A percentile compares a stretch with the other conserved stretches of the same genome.
Conservation (phyloP, 164 flowering plant genomes). For the Piper betle region DNA sequence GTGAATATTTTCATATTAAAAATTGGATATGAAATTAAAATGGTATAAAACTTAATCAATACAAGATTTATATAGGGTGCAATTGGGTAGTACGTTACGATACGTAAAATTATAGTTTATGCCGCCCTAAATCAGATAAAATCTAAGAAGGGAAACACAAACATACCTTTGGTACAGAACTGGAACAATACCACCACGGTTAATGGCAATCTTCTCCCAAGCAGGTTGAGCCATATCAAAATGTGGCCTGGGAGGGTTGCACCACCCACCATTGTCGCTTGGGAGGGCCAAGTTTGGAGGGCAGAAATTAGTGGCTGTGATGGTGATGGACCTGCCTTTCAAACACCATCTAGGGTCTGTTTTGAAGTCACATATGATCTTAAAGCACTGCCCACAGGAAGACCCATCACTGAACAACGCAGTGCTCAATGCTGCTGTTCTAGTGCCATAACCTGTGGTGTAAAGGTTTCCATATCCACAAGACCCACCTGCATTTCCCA, state of each 20-base stretch:
- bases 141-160: not conserved
- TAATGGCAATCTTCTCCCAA: constrained; percentile 76
- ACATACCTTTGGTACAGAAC: constrained; percentile 56
- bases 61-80: not conserved
- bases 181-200: constrained; percentile 78
- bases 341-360: constrained; percentile 55
- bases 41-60: no score
- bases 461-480: constrained; percentile 51
- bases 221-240: constrained; percentile 98
- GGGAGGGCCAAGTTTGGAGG: constrained; percentile 80
- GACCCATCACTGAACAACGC: constrained; percentile 78
- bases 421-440: constrained; percentile 66
- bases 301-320: constrained; percentile 88
- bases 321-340: constrained; percentile 49
- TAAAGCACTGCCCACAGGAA: constrained; percentile 76
- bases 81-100: no score
- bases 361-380: constrained; percentile 46
- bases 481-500: constrained; percentile 44
- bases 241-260: constrained; percentile 83
- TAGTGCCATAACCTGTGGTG: constrained; percentile 36
- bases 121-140: not conserved
- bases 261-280: constrained; percentile 81
- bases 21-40: no score
- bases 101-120: no score
- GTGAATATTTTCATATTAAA: no score